These are phyloP conservation scores for Exsudoporus frostii DNA, from an alignment of 768 basidiomycete genomes.

Conservation along the genomic window DNA sequence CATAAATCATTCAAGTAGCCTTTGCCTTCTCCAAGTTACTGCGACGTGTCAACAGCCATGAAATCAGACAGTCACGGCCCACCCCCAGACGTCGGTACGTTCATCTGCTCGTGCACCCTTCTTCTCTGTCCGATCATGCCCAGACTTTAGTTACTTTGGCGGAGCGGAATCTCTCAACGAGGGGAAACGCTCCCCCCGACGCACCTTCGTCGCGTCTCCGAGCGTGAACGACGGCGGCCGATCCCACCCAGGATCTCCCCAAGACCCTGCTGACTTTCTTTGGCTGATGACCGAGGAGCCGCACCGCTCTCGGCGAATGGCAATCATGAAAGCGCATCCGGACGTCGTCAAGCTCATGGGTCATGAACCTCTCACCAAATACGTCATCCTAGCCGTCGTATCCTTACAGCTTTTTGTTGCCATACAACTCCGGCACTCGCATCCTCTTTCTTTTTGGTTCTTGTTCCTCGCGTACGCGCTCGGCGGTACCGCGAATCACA, in stretches of 20 bases:
- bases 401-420: constrained; percentile 68
- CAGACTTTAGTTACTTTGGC: constrained; percentile 79
- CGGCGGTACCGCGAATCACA: constrained; percentile 96
- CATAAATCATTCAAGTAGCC: constrained; percentile 3
- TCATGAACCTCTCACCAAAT: constrained; percentile 88
- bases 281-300: constrained; percentile 99
- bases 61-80: constrained; percentile 1
- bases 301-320: constrained; percentile 81
- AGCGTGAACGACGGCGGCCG: constrained; percentile 38
- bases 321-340: constrained; percentile 92
- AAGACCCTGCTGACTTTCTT: constrained; percentile 83
- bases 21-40: too few relatives aligned
- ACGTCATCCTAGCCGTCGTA: constrained; percentile 81
- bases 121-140: neutral
- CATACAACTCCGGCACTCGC: constrained; percentile 60
- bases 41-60: constrained; percentile 5
- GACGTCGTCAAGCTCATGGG: constrained; percentile 98
- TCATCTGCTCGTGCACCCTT: neutral
- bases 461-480: constrained; percentile 76
- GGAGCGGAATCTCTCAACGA: constrained; percentile 76
- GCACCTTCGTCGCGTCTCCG: constrained; percentile 45
- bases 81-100: constrained; percentile 20
- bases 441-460: constrained; percentile 69
- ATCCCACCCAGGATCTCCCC: constrained; percentile 51
- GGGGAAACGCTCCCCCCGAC: constrained; percentile 48